Percentiles rank a stretch among this genome's conserved stretches.
Conservation (phyloP, 2,329 filamentous ascomycete species). For the Ophiostoma populinum region DNA sequence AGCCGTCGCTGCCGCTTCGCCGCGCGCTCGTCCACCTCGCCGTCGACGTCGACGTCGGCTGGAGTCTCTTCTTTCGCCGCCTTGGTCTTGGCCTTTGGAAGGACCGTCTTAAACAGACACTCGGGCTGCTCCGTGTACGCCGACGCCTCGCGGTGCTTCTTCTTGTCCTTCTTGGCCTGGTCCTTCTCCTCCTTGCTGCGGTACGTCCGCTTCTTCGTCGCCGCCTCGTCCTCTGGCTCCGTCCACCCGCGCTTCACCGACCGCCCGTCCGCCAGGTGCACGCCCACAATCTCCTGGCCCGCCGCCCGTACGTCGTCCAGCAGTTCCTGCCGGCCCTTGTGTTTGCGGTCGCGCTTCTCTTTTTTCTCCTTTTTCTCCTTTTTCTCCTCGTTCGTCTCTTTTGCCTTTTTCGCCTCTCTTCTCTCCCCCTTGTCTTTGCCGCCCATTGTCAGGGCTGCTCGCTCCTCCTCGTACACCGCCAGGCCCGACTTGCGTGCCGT, state of each 20-base stretch:
- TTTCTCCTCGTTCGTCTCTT: slow-evolving; percentile 11
- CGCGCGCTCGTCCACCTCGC: slow-evolving; percentile 10
- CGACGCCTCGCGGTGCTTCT: slow-evolving; percentile 43
- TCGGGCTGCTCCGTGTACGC: slow-evolving; percentile 70
- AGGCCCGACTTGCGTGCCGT: slow-evolving; percentile 33
- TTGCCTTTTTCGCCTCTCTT: not conserved
- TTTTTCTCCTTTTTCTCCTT: slow-evolving; percentile 9
- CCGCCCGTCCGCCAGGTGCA: slow-evolving; percentile 54
- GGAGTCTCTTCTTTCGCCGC: not conserved
- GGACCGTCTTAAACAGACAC: slow-evolving; percentile 65
- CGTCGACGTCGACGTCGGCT: slow-evolving; percentile 15
- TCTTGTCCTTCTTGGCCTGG: slow-evolving; percentile 24
- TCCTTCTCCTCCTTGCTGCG: slow-evolving; percentile 12
- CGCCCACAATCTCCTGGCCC: slow-evolving; percentile 36
- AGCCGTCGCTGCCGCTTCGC: slow-evolving; percentile 40
- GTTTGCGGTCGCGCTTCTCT: slow-evolving; percentile 12
- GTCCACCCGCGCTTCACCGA: slow-evolving; percentile 86
- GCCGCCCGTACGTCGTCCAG: slow-evolving; percentile 13
- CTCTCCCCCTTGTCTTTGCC: slow-evolving; percentile 5
- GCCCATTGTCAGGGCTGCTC: too few relatives aligned
- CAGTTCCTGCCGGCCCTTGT: slow-evolving; percentile 11
- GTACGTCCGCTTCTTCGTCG: slow-evolving; percentile 19
- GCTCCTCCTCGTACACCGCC: not conserved
- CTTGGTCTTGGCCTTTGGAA: slow-evolving; percentile 34
- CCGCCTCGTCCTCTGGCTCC: slow-evolving; percentile 27